Base-by-base conservation (phyloP, 2,329 filamentous ascomycete species). In the Didymella sp. region DNA sequence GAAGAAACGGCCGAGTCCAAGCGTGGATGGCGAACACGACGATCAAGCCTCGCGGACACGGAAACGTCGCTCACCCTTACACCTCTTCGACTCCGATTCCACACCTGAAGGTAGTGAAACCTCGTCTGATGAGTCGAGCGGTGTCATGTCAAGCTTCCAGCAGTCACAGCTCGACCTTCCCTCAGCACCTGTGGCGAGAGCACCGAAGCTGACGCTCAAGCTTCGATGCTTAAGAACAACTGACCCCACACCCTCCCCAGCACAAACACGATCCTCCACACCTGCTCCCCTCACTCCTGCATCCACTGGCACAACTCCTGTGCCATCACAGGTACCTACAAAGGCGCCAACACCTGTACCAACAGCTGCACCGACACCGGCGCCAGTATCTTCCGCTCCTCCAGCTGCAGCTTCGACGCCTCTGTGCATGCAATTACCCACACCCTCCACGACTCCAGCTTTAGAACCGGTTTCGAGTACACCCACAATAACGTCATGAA, bases 1-100 rank as follows among this genome's bases (percentile, higher is more conserved):
- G 0, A 76, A 79, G 59, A 80, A 80, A 57, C 76, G 78, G 54
- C 82, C 80, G 1, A 84, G 82, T 68, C 83, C 59, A 75, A 84
- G 71, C 73, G 80, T 72, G 53, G 82, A 84, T 49, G 75, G 76
- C 17, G 82, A 84, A 60, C 79, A 78, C 47, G 82, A 84, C 15
- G 81, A 83, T 21, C 80, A 68, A 24, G 67, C 75, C 21, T 69
- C 73, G n/a, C 80, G 78, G 6, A 80, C 82, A n/a, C 81, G 79
- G 59, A 85, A 85, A 73, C 81, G 81, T 64, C 78, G 79, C 55
- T 79, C 80, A 38, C 77, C 80, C 27, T 74, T 80, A 6, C 76
- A 77, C 47, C 78, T 79, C 45, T 74, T 77, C 63, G 77, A 78
- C 51, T 75, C 77, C n/a, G 75, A 77, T 53, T 73, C 76, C 13